phyloP scores from a whole-genome alignment of 805 yeast species.

The Schwanniomyces yamadae region DNA sequence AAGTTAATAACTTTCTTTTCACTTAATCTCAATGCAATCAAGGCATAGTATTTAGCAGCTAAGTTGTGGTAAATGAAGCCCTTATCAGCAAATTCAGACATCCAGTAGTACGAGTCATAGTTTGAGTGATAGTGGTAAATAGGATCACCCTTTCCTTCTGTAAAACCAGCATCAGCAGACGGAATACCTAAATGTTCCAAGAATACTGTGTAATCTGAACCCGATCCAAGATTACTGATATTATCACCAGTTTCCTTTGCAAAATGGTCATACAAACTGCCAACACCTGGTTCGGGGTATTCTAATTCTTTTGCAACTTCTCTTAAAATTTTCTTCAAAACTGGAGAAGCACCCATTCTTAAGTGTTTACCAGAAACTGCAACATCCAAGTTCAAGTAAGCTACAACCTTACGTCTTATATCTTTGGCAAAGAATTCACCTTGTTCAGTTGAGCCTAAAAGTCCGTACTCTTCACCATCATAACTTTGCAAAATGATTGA shows the following conservation, averaged over 20 bases:
- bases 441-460: slow-evolving; percentile 55
- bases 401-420: slow-evolving; percentile 44
- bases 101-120: slow-evolving; percentile 59
- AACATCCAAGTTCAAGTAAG: slow-evolving; percentile 51
- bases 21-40: slow-evolving; percentile 50
- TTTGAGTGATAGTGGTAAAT: slow-evolving; percentile 58
- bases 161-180: slow-evolving; percentile 49
- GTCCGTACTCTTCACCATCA: slow-evolving; percentile 51
- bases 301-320: slow-evolving; percentile 48
- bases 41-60: slow-evolving; percentile 59
- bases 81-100: slow-evolving; percentile 51
- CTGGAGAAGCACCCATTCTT: slow-evolving; percentile 53
- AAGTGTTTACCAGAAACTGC: slow-evolving; percentile 55
- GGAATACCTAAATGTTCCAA: slow-evolving; percentile 71
- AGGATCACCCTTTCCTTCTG: slow-evolving; percentile 39
- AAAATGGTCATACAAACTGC: slow-evolving; percentile 52
- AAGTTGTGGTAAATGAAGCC: slow-evolving; percentile 53
- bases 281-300: slow-evolving; percentile 37
- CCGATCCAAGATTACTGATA: slow-evolving; percentile 46
- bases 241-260: slow-evolving; percentile 30
- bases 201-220: slow-evolving; percentile 57
- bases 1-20: slow-evolving; percentile 59
- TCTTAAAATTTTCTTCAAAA: slow-evolving; percentile 45
- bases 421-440: slow-evolving; percentile 48
- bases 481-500: slow-evolving; percentile 37